Base-by-base conservation (phyloP, 1,284 basidiomycete genomes). In the Ganoderma multipileum region DNA sequence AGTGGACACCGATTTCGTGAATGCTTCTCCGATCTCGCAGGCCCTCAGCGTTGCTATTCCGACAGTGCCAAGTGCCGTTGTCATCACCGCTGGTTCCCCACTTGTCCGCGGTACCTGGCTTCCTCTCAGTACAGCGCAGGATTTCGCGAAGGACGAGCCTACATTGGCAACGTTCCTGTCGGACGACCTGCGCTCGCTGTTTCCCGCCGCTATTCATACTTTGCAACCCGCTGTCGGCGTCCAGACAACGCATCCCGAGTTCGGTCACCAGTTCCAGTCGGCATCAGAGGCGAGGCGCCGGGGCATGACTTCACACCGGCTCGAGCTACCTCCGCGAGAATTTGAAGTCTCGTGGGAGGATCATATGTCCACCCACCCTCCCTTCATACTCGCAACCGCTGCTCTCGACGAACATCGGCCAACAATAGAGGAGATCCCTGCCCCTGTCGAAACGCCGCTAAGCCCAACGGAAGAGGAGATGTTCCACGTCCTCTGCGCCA, bases 1-100 rank as follows among this genome's bases (percentile, higher is more conserved):
- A 66, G 87, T 91, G 64, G 91, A 92, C 79, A 90, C 90, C 33
- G 89, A 91, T 75, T 92, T 89, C 72, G 90, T 92, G 72, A 91
- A 92, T 76, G 81, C 91, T 57, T 84, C 88, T 42, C 84, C 87
- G 36, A 87, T 92, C 69, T 78, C 86, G 23, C 81, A 83, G 63
- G 79, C 80, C 69, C 79, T 86, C 63, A 79, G 82, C 61, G 72
- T 81, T 39, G 73, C 81, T 3, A 76, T 76, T 54, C 82, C 83
- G 11, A 76, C 82, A 4, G 68, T 79, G 47, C 79, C 78, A 66
- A 82, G 83, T 66, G 83, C 85, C 7, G 82, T 81, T 7, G 76
- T 81, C 4, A 80, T 89, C n/a, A 79, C 79, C 50, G 78, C 77
- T 66, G 86, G 88, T 14, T 87, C 85, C 23, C 76, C 83, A 18